These are phyloP conservation scores for Fagopyrum tataricum DNA, from an alignment of 148 eudicot genomes.

Conservation along the genomic window DNA sequence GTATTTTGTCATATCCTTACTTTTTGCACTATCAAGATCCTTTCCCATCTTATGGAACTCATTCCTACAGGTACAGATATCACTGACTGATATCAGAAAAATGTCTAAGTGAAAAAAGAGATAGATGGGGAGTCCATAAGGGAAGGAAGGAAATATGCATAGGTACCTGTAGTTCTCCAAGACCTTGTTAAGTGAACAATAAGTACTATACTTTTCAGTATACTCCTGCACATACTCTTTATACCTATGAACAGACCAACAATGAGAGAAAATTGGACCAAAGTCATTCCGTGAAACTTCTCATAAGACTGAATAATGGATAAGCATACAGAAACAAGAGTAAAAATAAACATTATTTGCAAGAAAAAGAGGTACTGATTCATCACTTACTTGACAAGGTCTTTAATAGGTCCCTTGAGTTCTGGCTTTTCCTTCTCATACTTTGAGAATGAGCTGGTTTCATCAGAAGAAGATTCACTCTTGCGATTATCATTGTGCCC, in stretches of 20 bases:
- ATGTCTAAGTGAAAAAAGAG: neutral
- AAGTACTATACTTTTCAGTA: conserved; percentile 74
- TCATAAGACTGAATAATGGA: neutral
- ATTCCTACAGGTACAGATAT: conserved; percentile 33
- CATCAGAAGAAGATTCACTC: conserved; percentile 72
- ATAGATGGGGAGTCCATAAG: too few relatives aligned
- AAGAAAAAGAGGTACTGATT: neutral
- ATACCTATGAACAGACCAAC: conserved; percentile 37
- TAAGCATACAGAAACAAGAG: neutral
- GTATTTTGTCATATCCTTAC: conserved; percentile 59
- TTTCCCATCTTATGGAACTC: conserved; percentile 59
- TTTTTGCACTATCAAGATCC: conserved; percentile 76
- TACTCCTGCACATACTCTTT: conserved; percentile 77
- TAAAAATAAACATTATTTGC: conserved; percentile 4
- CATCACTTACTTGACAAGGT: conserved; percentile 61
- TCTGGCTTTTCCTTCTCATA: conserved; percentile 90
- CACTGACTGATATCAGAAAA: neutral
- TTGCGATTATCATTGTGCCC: conserved; percentile 41
- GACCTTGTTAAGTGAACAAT: conserved; percentile 62
- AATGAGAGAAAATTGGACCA: neutral
- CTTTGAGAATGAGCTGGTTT: conserved; percentile 58
- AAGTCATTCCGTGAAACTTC: neutral
- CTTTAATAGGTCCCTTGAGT: conserved; percentile 75
- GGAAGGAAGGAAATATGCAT: neutral
- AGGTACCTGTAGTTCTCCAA: conserved; percentile 65